Conservation (phyloP, 306 rosid genomes). For the Glycine latifolia region DNA sequence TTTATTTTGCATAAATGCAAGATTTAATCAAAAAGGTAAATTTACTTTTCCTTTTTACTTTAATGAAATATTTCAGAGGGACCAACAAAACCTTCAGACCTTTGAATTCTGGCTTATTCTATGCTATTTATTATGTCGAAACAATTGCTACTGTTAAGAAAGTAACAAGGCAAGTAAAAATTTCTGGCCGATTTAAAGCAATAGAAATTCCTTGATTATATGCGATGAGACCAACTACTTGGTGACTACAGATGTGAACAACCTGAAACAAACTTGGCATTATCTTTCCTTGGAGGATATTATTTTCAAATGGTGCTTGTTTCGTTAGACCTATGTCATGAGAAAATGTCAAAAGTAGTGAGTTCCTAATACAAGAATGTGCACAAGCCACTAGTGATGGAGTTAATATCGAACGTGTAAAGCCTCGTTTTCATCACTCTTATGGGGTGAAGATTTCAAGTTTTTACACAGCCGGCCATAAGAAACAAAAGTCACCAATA, state of each 20-base stretch:
- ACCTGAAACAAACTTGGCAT: conserved; percentile 65
- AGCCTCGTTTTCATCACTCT: conserved; percentile 57
- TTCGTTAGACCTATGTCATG: background rate
- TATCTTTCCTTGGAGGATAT: conserved; percentile 57
- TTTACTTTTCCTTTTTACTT: no score
- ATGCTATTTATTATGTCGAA: no score
- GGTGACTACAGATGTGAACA: conserved; percentile 61
- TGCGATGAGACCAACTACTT: conserved; percentile 15
- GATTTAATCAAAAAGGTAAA: background rate
- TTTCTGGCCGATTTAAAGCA: conserved; percentile 55
- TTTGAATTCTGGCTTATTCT: background rate
- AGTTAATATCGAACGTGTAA: conserved; percentile 46
- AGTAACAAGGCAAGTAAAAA: conserved; percentile 66
- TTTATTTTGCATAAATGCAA: no score
- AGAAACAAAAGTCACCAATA: conserved; percentile 25
- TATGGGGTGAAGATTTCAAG: conserved; percentile 46
- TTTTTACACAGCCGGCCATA: conserved; percentile 51
- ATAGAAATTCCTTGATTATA: conserved; percentile 46
- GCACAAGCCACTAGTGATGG: conserved; percentile 26
- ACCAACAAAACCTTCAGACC: no score
- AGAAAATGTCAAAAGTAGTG: background rate
- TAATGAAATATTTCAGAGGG: no score
- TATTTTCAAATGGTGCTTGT: conserved; percentile 64
- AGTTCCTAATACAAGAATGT: conserved; percentile 61
- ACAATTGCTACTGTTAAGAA: conserved; percentile 42